Evolutionary conservation across 2,329 filamentous ascomycete species (phyloP), one percentile per base, ranked within the genome.

Genomic region (Leptographium procerum): DNA sequence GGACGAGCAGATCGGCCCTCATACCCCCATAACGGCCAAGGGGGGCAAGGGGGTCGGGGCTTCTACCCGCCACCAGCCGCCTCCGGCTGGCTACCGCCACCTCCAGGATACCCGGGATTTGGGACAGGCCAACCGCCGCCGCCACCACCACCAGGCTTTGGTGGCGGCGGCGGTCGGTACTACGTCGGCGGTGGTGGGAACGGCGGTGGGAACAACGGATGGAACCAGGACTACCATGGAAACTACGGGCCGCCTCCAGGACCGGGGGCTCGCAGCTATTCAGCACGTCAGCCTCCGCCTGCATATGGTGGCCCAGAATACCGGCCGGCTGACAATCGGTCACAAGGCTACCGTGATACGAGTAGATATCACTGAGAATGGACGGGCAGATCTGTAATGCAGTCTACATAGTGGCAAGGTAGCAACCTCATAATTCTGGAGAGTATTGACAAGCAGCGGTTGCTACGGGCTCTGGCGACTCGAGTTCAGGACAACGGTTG

Each of bases 41-140:
- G 13, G 4, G 34, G 53, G 0, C 52, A 62, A 60, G n/a, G 13
- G 4, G 34, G 53, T 0, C 53, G 34, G 24, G 52, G 48, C 31
- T 33, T 47, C 26, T 63, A 67, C 55, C 60, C 57, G 11, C 66
- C 68, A 28, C 65, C 66, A 3, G n/a, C 34, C 19, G 9, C 36
- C 3, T 26, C 36, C 8, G 53, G 53, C 36, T 76, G 73, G 72
- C 67, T 71, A 22, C 76, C 76, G 11, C 76, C 76, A 8, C 73
- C 75, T 16, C 76, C 76, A 40, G 75, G 76, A 7, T 66, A 70
- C 52, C 68, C 71, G 19, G 72, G 72, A 1, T 79, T 78, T 62
- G 74, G 72, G 4, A 65, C 68, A 28, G 73, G 73, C 19, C 65
- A 71, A 19, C 75, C 74, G 14, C 77, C 77, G 4, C 76, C 77